These are phyloP conservation scores for Spiromastix sp. DNA, from an alignment of 2,329 filamentous ascomycete genomes.

Conservation along the genomic window DNA sequence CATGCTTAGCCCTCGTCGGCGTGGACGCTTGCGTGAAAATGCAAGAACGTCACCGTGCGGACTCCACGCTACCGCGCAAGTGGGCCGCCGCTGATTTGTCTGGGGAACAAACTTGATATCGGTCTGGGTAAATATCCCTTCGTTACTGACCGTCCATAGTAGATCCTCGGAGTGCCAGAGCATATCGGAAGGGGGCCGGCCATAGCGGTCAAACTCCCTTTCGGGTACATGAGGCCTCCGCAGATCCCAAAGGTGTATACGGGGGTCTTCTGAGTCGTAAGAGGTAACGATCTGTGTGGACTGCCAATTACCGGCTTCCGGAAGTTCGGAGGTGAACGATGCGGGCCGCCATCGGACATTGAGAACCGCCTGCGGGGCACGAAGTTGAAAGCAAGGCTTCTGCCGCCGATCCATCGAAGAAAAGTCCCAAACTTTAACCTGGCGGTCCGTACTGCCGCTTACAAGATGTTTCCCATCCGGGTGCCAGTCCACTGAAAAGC, in stretches of 20 bases:
- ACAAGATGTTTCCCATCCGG: constrained; percentile 55
- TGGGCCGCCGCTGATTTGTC: constrained; percentile 46
- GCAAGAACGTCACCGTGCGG: constrained; percentile 47
- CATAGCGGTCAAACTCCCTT: constrained; percentile 48
- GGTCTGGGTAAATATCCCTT: constrained; percentile 52
- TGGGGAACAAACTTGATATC: constrained; percentile 51
- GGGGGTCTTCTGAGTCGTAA: constrained; percentile 51
- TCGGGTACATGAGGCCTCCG: constrained; percentile 52
- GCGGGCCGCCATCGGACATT: constrained; percentile 54
- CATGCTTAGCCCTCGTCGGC: constrained; percentile 28
- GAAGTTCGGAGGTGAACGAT: constrained; percentile 43
- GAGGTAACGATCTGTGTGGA: constrained; percentile 53
- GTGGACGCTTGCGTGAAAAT: constrained; percentile 43
- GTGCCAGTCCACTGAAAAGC: constrained; percentile 57
- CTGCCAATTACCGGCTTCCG: constrained; percentile 45
- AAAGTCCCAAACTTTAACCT: constrained; percentile 56
- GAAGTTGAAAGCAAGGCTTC: constrained; percentile 48
- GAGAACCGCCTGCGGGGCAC: constrained; percentile 50
- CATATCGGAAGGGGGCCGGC: constrained; percentile 47
- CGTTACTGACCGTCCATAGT: constrained; percentile 53
- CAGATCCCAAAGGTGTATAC: constrained; percentile 56
- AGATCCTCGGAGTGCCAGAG: constrained; percentile 55
- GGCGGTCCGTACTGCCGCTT: constrained; percentile 52
- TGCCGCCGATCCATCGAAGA: constrained; percentile 45
- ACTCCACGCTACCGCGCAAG: constrained; percentile 48